Base-by-base conservation (phyloP, 2,329 filamentous ascomycete genomes). In the Aspergillus transmontanensis region DNA sequence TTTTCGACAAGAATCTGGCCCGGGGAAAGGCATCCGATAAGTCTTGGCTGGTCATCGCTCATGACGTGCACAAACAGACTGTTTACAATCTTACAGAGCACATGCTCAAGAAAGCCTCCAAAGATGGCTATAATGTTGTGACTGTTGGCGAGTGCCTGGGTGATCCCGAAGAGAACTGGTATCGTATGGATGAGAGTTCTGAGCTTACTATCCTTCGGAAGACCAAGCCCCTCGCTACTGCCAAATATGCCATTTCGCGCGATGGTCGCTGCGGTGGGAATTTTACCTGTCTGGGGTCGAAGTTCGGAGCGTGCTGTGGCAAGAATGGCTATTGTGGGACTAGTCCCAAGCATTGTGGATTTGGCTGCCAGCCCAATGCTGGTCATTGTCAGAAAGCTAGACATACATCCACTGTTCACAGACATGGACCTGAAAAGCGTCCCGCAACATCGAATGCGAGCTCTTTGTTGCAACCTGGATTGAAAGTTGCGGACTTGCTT, bases 81-180 rank as follows among this genome's bases (percentile, higher is more conserved):
- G 78, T 79, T 7, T 74, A 78, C 64, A 80, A 80, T 46, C 72
- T 81, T 46, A 81, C 79, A 1, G 71, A 75, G 55, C 72, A 80
- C 62, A 80, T 81, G 76, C 65, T 81, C 39, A 68, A 74, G 28
- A 69, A 65, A 43, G 66, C 76, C 36, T 62, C 63, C 34, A 68
- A 69, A 28, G 69, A 74, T 21, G 73, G 73, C 6, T 80, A 76
- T 62, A 72, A 72, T 54, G 73, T 79, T 3, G 76, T 81, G 54
- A 80, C 80, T n/a, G 72, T 82, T 10, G 80, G 79, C 23, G 78
- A 81, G 59, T 82, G 80, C 63, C 70, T 82, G 7, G 71, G 70
- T 14, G 79, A 81, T 45, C 71, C 75, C 3, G 69, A 72, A 6
- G 70, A 76, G 11, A 70, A 75, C 55, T 81, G 79, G 78, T 81